Percentiles rank a stretch among this genome's conserved stretches.
These are phyloP conservation scores for Microsporum audouinii DNA, from an alignment of 2,329 filamentous ascomycete genomes.

Conservation along the genomic window DNA sequence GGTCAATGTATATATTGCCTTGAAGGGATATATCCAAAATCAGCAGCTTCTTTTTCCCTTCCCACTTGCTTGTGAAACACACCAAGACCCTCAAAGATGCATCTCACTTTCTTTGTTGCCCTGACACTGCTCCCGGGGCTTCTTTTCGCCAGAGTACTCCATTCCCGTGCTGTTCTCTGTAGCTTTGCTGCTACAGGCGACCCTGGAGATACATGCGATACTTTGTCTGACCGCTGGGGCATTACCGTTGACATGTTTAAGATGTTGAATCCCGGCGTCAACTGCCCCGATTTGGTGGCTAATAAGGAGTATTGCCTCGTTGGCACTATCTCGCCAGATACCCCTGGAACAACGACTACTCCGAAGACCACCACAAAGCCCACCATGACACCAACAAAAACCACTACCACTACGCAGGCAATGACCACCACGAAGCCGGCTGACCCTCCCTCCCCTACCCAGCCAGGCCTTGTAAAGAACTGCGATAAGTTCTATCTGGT, in stretches of 20 bases:
- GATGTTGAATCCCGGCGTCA: conserved; percentile 19
- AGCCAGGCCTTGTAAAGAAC: neutral
- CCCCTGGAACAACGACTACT: neutral
- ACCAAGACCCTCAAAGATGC: neutral
- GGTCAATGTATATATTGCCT: neutral
- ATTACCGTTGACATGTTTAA: conserved; percentile 16
- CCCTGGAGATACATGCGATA: conserved; percentile 20
- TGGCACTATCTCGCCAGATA: neutral
- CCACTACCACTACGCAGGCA: neutral
- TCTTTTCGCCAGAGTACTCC: neutral
- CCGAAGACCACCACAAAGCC: neutral
- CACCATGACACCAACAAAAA: conserved; percentile 2
- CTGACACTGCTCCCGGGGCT: neutral
- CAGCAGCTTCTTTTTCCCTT: neutral
- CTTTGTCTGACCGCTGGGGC: conserved; percentile 19
- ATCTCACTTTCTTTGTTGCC: neutral
- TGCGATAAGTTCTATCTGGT: conserved; percentile 5
- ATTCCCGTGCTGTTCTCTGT: neutral
- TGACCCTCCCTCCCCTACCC: conserved; percentile 5
- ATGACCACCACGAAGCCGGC: neutral
- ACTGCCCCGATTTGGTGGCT: conserved; percentile 16
- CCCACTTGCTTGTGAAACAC: neutral
- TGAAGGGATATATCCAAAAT: neutral
- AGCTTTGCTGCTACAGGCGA: conserved; percentile 4
- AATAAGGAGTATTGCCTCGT: neutral